Base-by-base conservation (phyloP, 1,139 yeast genomes). In the Yamadazyma atmosphaerica region DNA sequence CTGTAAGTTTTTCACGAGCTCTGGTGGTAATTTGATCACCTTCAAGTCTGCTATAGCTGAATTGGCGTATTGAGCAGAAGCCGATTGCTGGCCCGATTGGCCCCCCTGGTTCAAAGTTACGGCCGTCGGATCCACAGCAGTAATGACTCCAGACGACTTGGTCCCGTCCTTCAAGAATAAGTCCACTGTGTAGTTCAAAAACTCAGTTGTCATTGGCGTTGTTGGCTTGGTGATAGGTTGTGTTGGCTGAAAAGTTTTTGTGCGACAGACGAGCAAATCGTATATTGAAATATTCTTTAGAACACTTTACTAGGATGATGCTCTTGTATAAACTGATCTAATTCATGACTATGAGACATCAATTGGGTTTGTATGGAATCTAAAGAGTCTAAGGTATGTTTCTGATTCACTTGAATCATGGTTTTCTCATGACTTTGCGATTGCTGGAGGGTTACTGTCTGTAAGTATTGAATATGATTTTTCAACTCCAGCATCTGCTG, bases 141-240 rank as follows among this genome's bases (percentile, higher is more conserved):
- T 49, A 31, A 81, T 76, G 8, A 59, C 46, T 0, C 86, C 87
- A 11, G 64, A 56, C 11, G 79, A 54, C 26, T 54, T 60, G 11
- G 67, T 50, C 2, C 77, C 79, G 42, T 68, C 70, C 34, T 74
- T 76, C 41, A 79, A 66, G 27, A 57, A 57, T 28, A 81, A 51
- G 45, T 71, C 72, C 13, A 81, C 81, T 36, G 72, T 72, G 53
- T 75, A 81, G 38, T 82, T 80, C 37, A 74, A 56, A 48, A 80
- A 79, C 47, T 79, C 81, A 19, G 60, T 44, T 63, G 59, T 59
- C 19, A 25, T 19, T 18, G 16, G 7, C 8, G 32, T 8, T 32
- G 15, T 11, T 18, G 17, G 23, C 5, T 7, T 27, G 36, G 24
- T 27, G 33, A 16, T 5, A 21, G 26, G 27, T 24, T 9, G 17